Evolutionary conservation across 208 protist species (phyloP).

Genomic region (Leptomonas pyrrhocoris): DNA sequence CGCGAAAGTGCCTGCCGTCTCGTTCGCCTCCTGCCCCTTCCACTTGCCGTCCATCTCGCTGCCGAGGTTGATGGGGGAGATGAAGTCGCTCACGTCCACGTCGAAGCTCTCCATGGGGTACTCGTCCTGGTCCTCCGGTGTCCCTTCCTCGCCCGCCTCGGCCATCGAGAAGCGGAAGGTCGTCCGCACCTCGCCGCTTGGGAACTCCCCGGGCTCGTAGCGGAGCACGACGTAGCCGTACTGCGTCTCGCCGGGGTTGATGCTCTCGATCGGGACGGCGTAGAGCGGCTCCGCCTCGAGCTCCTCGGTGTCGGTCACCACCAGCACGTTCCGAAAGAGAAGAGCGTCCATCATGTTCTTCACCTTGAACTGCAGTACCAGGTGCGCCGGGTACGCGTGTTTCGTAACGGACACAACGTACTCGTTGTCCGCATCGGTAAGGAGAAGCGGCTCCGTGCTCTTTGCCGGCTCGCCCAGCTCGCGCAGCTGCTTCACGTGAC

Average conservation of each 20-base stretch:
- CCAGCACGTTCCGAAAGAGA: slow-evolving; percentile 84
- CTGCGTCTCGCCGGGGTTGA: slow-evolving; percentile 59
- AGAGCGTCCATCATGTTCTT: slow-evolving; percentile 95
- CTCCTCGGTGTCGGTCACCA: slow-evolving; percentile 80
- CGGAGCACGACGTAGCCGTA: slow-evolving; percentile 80
- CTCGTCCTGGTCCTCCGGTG: slow-evolving; percentile 60
- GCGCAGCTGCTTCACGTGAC: slow-evolving; percentile 62
- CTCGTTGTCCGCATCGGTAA: slow-evolving; percentile 97
- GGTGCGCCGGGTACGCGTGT: slow-evolving; percentile 90
- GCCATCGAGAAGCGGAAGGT: slow-evolving; percentile 77
- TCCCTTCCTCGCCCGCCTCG: slow-evolving; percentile 37
- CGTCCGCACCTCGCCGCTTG: slow-evolving; percentile 66
- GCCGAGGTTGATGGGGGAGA: slow-evolving; percentile 66
- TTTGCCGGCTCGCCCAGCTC: slow-evolving; percentile 76
- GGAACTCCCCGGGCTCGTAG: slow-evolving; percentile 69
- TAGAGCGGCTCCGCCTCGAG: slow-evolving; percentile 85
- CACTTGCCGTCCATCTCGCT: slow-evolving; percentile 42
- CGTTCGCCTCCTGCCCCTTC: slow-evolving; percentile 49
- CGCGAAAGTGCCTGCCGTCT: slow-evolving; percentile 85
- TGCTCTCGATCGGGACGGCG: slow-evolving; percentile 66
- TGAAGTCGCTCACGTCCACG: slow-evolving; percentile 85
- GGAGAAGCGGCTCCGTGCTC: slow-evolving; percentile 59
- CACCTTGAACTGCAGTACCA: slow-evolving; percentile 95
- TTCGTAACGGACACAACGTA: slow-evolving; percentile 97
- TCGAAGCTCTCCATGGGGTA: slow-evolving; percentile 88